Evolutionary conservation across 1,284 basidiomycete species (phyloP).

Genomic region (Leccinum pachyderme): DNA sequence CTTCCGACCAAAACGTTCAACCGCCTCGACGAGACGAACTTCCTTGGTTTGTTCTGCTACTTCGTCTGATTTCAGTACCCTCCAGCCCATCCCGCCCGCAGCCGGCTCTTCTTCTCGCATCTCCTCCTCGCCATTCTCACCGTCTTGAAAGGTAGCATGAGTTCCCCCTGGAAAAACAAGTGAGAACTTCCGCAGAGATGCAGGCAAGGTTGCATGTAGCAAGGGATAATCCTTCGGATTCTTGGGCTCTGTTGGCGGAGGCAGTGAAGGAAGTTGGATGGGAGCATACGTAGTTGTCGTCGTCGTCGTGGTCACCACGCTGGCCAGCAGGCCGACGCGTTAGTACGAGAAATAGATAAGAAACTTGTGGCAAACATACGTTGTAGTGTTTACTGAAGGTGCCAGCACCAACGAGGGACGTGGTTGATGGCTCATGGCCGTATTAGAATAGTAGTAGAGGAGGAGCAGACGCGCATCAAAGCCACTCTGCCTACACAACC

Average conservation of each 20-base stretch:
- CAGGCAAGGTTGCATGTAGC: slow-evolving; percentile 65
- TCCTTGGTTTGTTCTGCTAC: slow-evolving; percentile 46
- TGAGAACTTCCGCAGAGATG: slow-evolving; percentile 68
- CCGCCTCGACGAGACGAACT: slow-evolving; percentile 69
- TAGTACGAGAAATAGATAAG: slow-evolving; percentile 15
- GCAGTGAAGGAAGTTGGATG: slow-evolving; percentile 69
- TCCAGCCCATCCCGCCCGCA: slow-evolving; percentile 69
- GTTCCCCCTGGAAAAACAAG: slow-evolving; percentile 76
- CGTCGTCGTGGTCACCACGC: slow-evolving; percentile 82
- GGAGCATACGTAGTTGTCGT: slow-evolving; percentile 84
- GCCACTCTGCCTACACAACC: slow-evolving; percentile 37
- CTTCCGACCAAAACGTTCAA: slow-evolving; percentile 79
- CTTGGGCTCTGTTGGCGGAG: slow-evolving; percentile 65
- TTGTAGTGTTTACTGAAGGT: slow-evolving; percentile 76
- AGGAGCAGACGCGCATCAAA: slow-evolving; percentile 32
- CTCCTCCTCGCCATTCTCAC: slow-evolving; percentile 58
- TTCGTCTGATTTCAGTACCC: slow-evolving; percentile 66
- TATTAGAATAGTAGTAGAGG: slow-evolving; percentile 22
- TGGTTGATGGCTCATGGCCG: slow-evolving; percentile 52
- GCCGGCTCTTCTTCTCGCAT: slow-evolving; percentile 69
- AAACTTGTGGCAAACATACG: slow-evolving; percentile 43
- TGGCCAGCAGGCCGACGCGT: slow-evolving; percentile 38
- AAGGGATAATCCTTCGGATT: slow-evolving; percentile 77
- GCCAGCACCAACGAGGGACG: slow-evolving; percentile 66
- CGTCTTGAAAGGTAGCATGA: slow-evolving; percentile 73